A percentile compares a stretch with the other conserved stretches of the same genome.
These are phyloP conservation scores for Paramecium sonneborni DNA, from an alignment of 73 alveolate species.

Conservation along the genomic window DNA sequence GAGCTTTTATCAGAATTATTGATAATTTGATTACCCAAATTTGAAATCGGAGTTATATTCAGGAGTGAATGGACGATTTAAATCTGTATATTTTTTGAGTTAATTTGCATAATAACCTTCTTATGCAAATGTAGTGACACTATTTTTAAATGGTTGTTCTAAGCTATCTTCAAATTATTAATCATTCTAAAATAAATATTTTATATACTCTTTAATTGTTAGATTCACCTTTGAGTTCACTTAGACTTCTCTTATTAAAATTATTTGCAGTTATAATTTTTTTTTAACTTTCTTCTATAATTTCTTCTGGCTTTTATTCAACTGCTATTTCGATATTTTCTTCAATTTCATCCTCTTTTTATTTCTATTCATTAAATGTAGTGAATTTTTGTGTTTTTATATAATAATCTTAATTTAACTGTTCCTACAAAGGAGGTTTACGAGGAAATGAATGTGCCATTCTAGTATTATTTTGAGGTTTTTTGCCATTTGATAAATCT, in stretches of 20 bases:
- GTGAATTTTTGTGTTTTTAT: slow-evolving; percentile 32
- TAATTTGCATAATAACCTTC: slow-evolving; percentile 52
- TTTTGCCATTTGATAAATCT: neutral
- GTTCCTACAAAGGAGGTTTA: neutral
- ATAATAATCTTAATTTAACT: neutral
- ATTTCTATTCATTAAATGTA: neutral
- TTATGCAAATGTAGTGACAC: slow-evolving; percentile 30
- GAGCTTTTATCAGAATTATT: slow-evolving; percentile 9
- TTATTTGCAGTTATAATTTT: slow-evolving; percentile 23
- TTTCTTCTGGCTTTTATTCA: neutral
- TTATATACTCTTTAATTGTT: neutral
- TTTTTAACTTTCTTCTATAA: neutral
- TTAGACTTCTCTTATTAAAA: slow-evolving; percentile 28
- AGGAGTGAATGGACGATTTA: slow-evolving; percentile 47
- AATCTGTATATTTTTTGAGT: slow-evolving; percentile 44
- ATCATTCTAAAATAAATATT: neutral
- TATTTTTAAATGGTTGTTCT: slow-evolving; percentile 45
- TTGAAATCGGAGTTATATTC: slow-evolving; percentile 19
- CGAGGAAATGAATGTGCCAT: slow-evolving; percentile 32
- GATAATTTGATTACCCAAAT: neutral
- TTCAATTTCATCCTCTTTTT: slow-evolving; percentile 42
- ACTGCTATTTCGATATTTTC: slow-evolving; percentile 39
- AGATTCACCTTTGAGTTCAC: slow-evolving; percentile 29
- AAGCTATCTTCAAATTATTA: slow-evolving; percentile 1
- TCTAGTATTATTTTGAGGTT: neutral